These are phyloP conservation scores for Dictyostelium firmibasis DNA, from an alignment of 78 protist species.

Conservation along the genomic window DNA sequence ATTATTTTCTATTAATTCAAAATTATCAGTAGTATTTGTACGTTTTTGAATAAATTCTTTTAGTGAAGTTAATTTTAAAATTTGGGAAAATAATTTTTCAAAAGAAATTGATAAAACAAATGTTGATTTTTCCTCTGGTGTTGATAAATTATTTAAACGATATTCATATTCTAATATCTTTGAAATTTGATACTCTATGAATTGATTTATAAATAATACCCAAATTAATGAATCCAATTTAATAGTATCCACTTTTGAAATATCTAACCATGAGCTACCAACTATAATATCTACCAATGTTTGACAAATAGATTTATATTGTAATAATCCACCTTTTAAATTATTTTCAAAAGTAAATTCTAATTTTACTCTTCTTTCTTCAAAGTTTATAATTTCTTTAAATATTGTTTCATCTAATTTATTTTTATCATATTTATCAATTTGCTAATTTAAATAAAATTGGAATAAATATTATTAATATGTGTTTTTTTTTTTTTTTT, in stretches of 20 bases:
- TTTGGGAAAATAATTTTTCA: background rate
- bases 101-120: background rate
- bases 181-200: background rate
- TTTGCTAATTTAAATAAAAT: background rate
- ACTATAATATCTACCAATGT: background rate
- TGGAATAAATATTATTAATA: background rate
- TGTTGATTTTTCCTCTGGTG: background rate
- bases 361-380: background rate
- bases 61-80: background rate
- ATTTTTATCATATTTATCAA: background rate
- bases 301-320: conserved; percentile 9
- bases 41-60: background rate
- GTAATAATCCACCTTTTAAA: background rate
- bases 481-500: too few species aligned
- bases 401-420: background rate
- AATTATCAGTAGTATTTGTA: background rate
- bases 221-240: background rate
- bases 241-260: background rate
- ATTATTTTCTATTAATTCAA: background rate
- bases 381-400: background rate
- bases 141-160: background rate
- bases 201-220: background rate
- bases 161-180: background rate
- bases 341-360: background rate
- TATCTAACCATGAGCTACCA: background rate